A percentile compares a stretch with the other conserved stretches of the same genome.
Evolutionary conservation across 306 rosid species (phyloP).

Genomic region (Benincasa hispida): DNA sequence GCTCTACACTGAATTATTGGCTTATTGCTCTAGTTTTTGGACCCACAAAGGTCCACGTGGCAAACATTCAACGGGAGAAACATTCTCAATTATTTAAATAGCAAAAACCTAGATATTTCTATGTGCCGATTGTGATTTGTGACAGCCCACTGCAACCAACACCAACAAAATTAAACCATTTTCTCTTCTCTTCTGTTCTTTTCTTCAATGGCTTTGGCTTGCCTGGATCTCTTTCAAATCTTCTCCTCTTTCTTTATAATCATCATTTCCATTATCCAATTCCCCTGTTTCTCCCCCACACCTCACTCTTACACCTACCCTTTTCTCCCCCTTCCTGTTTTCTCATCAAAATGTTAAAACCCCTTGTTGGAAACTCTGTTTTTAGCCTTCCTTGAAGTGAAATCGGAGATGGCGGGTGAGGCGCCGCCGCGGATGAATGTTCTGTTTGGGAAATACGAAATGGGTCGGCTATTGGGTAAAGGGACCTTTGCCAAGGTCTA

Average conservation of each 20-base stretch:
- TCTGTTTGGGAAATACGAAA: constrained; percentile 59
- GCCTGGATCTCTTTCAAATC: neutral
- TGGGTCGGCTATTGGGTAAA: constrained; percentile 59
- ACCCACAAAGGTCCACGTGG: neutral
- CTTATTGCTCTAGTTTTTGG: neutral
- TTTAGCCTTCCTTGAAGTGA: neutral
- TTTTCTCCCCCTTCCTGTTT: neutral
- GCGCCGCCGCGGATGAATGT: constrained; percentile 10
- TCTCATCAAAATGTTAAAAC: neutral
- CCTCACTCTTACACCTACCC: neutral
- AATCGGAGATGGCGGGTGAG: neutral
- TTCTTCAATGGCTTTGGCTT: neutral
- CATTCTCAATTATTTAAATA: neutral
- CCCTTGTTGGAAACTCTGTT: neutral
- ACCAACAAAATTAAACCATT: neutral
- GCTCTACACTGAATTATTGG: too few relatives aligned
- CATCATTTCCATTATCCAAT: neutral
- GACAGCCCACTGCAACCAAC: neutral
- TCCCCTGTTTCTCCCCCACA: neutral
- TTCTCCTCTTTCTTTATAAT: neutral
- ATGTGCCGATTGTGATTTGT: neutral
- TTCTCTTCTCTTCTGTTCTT: neutral
- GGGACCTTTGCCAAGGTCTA: constrained; percentile 79
- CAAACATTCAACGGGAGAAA: neutral
- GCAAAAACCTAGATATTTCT: neutral